These are phyloP conservation scores for Dendryphion nanum DNA, from an alignment of 2,329 filamentous ascomycete species.

Conservation along the genomic window DNA sequence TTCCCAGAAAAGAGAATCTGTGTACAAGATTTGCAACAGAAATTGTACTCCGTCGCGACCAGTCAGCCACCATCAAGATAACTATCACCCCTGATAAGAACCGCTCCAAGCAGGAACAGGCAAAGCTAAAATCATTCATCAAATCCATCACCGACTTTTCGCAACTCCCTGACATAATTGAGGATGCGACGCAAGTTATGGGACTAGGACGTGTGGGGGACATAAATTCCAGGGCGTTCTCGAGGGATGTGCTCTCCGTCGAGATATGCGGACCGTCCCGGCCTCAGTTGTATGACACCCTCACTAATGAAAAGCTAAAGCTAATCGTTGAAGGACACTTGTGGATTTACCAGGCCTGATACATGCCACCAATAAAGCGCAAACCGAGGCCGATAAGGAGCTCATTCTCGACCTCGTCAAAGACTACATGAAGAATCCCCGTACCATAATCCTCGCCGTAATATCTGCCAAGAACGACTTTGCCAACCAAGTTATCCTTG, in stretches of 20 bases:
- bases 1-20: constrained; percentile 52
- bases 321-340: too few relatives aligned
- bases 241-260: constrained; percentile 42
- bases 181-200: constrained; percentile 53
- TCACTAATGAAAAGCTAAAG: constrained; percentile 2
- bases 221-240: too few relatives aligned
- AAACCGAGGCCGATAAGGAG: neutral
- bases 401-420: neutral
- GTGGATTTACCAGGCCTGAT: neutral
- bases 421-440: neutral
- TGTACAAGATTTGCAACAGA: constrained; percentile 63
- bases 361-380: neutral
- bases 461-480: neutral
- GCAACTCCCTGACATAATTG: constrained; percentile 51
- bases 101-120: constrained; percentile 23
- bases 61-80: constrained; percentile 23
- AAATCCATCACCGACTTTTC: constrained; percentile 37
- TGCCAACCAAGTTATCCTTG: neutral
- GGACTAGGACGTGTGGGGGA: constrained; percentile 34
- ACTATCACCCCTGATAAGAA: constrained; percentile 39
- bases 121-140: constrained; percentile 37
- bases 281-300: constrained; percentile 25
- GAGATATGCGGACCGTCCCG: constrained; percentile 43
- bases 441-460: neutral
- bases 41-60: constrained; percentile 49